Base-by-base conservation (phyloP, 2,329 filamentous ascomycete species). In the Alternaria arbusti region DNA sequence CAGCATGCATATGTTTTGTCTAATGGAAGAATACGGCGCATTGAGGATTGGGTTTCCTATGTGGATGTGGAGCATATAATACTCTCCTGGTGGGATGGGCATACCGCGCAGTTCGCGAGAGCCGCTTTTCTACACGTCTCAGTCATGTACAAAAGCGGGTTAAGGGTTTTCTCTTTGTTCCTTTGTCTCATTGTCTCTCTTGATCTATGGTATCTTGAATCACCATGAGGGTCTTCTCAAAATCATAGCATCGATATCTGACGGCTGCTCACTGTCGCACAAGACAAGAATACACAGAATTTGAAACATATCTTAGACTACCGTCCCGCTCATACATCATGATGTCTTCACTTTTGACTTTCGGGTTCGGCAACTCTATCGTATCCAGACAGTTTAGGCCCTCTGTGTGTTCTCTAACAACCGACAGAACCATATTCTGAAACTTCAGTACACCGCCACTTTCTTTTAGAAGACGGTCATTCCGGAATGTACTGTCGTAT, bases 81-180 rank as follows among this genome's bases (percentile, higher is more conserved):
- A 70, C 43, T 68, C 59, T 61, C 46, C 61, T 62, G 44, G 60
- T 61, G 50, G 64, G 62, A 64, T 67, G 59, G 55, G 63, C 55
- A 65, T 57, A 66, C 64, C 50, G 57, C 58, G 67, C 65, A 64
- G 51, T 63, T 55, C 50, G 65, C 69, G 58, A 65, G 58, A 65
- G 66, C 62, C 61, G 40, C 61, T 66, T 66, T 61, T 40, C 13
- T 59, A 61, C 46, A 52, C 30, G 23, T 56, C 46, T 50, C 63
- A 65, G 65, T 71, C 68, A 69, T 77, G 74, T 77, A 77, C 63
- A 77, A 76, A 75, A 77, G 67, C 63, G 71, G 69, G 66, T 61
- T 66, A 67, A 64, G 54, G 61, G 52, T 65, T 60, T 67, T 68
- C 59, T 47, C 47, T 43, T 59, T 51, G 50, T 61, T 65, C 36